Evolutionary conservation across 306 rosid species (phyloP).

Genomic region (Purshia tridentata): DNA sequence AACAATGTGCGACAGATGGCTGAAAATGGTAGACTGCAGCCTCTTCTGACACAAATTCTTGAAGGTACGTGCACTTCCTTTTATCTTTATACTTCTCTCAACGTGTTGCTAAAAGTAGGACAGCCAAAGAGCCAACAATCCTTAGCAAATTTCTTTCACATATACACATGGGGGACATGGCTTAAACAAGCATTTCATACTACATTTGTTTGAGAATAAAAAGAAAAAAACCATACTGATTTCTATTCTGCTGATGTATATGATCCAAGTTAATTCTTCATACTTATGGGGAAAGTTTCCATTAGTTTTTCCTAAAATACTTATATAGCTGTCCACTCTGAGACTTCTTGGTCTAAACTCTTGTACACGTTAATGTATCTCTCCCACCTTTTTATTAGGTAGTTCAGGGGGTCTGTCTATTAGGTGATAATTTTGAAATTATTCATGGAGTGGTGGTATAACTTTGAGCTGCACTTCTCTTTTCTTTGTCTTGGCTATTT

Average conservation of each 20-base stretch:
- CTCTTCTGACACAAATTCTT: slow-evolving; percentile 83
- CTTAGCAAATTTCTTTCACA: background rate
- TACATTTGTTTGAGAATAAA: background rate
- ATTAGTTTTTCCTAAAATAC: background rate
- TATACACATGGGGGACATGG: background rate
- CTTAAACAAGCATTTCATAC: background rate
- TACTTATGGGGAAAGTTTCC: background rate
- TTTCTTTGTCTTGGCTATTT: background rate
- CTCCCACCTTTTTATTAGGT: background rate
- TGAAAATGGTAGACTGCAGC: slow-evolving; percentile 78
- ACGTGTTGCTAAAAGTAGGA: background rate
- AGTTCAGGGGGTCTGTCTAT: background rate
- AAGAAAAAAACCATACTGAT: background rate
- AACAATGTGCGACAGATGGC: slow-evolving; percentile 95
- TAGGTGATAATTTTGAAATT: background rate
- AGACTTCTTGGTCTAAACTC: slow-evolving; percentile 6
- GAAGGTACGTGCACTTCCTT: slow-evolving; percentile 57
- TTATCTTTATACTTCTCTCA: slow-evolving; percentile 11
- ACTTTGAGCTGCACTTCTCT: background rate
- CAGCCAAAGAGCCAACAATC: slow-evolving; percentile 4
- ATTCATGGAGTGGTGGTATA: background rate
- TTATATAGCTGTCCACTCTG: background rate
- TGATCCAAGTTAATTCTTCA: background rate
- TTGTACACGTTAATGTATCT: background rate
- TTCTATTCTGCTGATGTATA: background rate